These are phyloP conservation scores for Colletotrichum somersetense DNA, from an alignment of 2,329 filamentous ascomycete genomes.

Conservation along the genomic window DNA sequence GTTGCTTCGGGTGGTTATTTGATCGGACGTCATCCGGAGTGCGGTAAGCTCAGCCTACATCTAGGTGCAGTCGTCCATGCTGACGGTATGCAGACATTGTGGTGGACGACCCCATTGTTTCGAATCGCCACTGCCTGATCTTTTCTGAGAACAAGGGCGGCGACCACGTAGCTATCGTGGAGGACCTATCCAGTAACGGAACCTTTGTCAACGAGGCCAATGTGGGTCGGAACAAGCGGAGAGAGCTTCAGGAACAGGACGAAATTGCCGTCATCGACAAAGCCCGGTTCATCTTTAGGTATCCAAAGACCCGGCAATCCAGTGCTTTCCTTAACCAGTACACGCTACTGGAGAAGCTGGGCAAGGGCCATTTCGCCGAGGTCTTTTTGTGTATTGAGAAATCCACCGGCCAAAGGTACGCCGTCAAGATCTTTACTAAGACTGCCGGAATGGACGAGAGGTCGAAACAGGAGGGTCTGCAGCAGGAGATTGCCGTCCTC, in stretches of 20 bases:
- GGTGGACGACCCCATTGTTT: slow-evolving; percentile 83
- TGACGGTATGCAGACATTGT: slow-evolving; percentile 70
- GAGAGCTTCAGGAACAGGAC: slow-evolving; percentile 89
- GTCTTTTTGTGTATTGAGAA: slow-evolving; percentile 94
- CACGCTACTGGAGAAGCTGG: slow-evolving; percentile 84
- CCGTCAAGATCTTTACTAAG: slow-evolving; percentile 95
- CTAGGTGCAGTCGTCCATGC: background rate
- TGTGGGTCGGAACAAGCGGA: slow-evolving; percentile 90
- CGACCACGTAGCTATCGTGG: slow-evolving; percentile 79
- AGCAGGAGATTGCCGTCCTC: slow-evolving; percentile 95
- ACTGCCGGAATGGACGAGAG: slow-evolving; percentile 84
- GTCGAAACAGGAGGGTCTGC: slow-evolving; percentile 85
- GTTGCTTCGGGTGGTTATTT: slow-evolving; percentile 85
- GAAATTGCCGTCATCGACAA: slow-evolving; percentile 89
- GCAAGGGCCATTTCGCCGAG: slow-evolving; percentile 95
- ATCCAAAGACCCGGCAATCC: slow-evolving; percentile 80
- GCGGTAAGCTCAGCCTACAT: slow-evolving; percentile 72
- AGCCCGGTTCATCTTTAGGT: slow-evolving; percentile 91
- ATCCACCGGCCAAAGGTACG: slow-evolving; percentile 82
- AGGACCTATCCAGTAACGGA: slow-evolving; percentile 95
- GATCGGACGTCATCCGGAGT: slow-evolving; percentile 93
- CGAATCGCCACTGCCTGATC: slow-evolving; percentile 84
- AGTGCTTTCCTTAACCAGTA: slow-evolving; percentile 90
- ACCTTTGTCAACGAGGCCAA: slow-evolving; percentile 95
- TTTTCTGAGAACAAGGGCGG: slow-evolving; percentile 72